A percentile compares a stretch with the other conserved stretches of the same genome.
Evolutionary conservation across 2,329 filamentous ascomycete species (phyloP).

Genomic region (Helotiales sp.): DNA sequence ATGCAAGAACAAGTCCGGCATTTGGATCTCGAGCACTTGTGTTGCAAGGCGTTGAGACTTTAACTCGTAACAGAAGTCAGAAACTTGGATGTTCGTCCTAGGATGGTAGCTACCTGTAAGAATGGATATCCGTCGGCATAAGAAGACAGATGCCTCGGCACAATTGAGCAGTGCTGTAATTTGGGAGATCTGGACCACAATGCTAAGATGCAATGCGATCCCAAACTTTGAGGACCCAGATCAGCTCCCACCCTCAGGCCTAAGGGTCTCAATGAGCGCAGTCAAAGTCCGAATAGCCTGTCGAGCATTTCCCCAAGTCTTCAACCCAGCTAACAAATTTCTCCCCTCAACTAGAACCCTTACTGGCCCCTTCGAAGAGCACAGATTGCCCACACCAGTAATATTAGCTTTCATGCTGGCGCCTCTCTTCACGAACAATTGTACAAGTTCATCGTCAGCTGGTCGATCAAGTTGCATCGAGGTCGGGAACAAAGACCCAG

Average conservation of each 20-base stretch:
- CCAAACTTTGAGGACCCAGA: too few relatives aligned
- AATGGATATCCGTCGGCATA: too few relatives aligned
- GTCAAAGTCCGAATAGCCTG: constrained; percentile 8
- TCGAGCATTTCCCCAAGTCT: constrained; percentile 21
- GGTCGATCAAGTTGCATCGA: constrained; percentile 56
- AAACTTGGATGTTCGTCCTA: too few relatives aligned
- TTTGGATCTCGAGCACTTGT: too few relatives aligned
- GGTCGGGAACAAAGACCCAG: constrained; percentile 34
- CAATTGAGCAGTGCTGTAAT: too few relatives aligned
- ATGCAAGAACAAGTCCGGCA: too few relatives aligned
- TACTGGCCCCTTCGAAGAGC: constrained; percentile 38
- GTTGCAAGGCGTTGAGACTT: too few relatives aligned
- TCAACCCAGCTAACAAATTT: constrained; percentile 36
- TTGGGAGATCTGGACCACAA: too few relatives aligned
- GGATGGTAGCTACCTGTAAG: too few relatives aligned
- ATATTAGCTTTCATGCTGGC: constrained; percentile 50
- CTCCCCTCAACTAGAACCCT: constrained; percentile 40
- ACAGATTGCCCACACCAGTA: constrained; percentile 53
- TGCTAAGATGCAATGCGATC: too few relatives aligned
- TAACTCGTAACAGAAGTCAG: too few relatives aligned
- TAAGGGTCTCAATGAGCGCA: constrained; percentile 35
- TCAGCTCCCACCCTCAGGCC: background rate
- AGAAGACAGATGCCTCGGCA: too few relatives aligned
- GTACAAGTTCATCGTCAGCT: constrained; percentile 57
- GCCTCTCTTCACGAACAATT: constrained; percentile 53